phyloP scores from a whole-genome alignment of 345 rosid genomes.

The Passiflora organensis region DNA sequence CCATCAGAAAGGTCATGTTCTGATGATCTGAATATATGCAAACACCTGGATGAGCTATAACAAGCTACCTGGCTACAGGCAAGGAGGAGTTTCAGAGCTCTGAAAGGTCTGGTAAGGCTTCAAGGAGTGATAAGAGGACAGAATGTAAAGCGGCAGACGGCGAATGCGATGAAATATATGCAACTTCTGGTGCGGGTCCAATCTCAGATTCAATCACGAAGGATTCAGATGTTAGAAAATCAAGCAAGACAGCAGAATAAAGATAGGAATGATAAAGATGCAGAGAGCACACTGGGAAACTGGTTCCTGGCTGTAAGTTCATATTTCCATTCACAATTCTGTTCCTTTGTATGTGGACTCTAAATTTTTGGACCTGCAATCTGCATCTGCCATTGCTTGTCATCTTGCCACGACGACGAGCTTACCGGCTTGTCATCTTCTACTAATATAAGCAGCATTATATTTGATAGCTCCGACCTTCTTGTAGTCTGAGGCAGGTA shows the following conservation, averaged over 20 bases:
- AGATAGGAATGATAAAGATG: conserved; percentile 43
- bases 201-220: conserved; percentile 91
- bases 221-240: conserved; percentile 82
- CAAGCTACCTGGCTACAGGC: conserved; percentile 46
- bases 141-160: conserved; percentile 79
- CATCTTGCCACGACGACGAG: background rate
- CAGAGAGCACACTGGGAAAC: conserved; percentile 53
- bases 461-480: conserved; percentile 2
- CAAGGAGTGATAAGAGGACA: conserved; percentile 95
- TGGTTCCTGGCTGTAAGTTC: conserved; percentile 52
- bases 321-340: background rate
- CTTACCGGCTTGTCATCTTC: no score
- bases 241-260: conserved; percentile 59
- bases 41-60: background rate
- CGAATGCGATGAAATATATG: conserved; percentile 88
- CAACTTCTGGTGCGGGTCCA: conserved; percentile 88
- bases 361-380: background rate
- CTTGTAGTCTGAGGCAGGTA: conserved; percentile 63
- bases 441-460: no score
- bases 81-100: conserved; percentile 83
- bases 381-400: background rate
- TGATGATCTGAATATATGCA: no score
- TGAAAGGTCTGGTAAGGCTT: conserved; percentile 92
- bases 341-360: background rate
- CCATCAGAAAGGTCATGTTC: no score